phyloP scores from a whole-genome alignment of 2,329 filamentous ascomycete genomes.

The Pseudogymnoascus sp. region DNA sequence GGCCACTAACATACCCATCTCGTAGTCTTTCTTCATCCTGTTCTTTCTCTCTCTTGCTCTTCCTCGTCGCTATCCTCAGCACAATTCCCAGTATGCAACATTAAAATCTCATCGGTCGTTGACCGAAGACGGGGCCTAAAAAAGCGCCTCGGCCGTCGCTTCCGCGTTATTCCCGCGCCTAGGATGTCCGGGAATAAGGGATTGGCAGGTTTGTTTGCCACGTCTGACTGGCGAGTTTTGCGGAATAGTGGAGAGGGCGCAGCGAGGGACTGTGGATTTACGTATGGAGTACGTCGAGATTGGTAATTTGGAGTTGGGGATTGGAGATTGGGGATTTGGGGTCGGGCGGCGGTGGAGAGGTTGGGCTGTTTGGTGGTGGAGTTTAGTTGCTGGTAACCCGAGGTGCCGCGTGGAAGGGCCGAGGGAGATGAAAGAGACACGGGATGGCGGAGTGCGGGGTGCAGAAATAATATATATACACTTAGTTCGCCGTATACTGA shows the following conservation, averaged over 20 bases:
- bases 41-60: neutral
- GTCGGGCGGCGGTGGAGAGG: neutral
- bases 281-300: neutral
- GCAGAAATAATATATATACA: neutral
- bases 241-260: neutral
- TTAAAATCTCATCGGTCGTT: neutral
- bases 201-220: neutral
- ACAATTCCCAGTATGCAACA: neutral
- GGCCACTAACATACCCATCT: neutral
- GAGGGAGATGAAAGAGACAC: neutral
- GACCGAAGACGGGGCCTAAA: neutral
- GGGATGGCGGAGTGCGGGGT: neutral
- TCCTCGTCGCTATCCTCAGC: neutral
- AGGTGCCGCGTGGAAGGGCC: neutral
- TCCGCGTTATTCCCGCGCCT: neutral
- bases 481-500: neutral
- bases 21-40: neutral
- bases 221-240: neutral
- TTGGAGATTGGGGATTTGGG: conserved; percentile 4
- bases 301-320: neutral
- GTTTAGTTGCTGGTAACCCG: neutral
- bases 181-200: neutral
- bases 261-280: neutral
- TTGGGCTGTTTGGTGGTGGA: neutral
- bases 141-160: conserved; percentile 2